Conservation (phyloP, 108 stramenopile species). For the Fistulifera solaris region DNA sequence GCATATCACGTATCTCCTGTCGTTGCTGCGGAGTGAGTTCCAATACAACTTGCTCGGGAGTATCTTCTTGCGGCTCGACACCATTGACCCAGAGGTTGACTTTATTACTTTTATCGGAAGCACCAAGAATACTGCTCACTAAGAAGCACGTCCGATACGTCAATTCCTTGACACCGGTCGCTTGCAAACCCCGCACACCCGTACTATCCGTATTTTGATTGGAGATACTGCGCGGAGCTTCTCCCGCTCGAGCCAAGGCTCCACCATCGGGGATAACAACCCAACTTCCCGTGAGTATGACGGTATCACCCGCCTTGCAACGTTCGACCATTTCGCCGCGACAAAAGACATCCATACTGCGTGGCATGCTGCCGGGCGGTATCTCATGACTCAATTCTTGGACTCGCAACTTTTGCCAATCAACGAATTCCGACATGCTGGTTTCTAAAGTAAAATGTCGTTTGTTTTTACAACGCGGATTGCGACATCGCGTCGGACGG, state of each 20-base stretch:
- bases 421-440: constrained; percentile 72
- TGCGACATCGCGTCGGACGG: constrained; percentile 90
- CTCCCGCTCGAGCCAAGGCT: constrained; percentile 82
- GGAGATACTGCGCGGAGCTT: constrained; percentile 36
- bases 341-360: constrained; percentile 89
- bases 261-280: constrained; percentile 92
- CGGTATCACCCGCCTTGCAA: constrained; percentile 95
- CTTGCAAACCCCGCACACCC: constrained; percentile 86
- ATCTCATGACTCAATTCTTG: constrained; percentile 98
- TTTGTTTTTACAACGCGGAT: constrained; percentile 75
- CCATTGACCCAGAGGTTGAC: constrained; percentile 21
- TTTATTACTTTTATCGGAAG: constrained; percentile 21
- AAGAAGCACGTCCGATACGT: constrained; percentile 95
- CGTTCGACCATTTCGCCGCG: constrained; percentile 95
- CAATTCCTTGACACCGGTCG: constrained; percentile 91
- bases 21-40: constrained; percentile 84
- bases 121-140: constrained; percentile 65
- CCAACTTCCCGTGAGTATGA: constrained; percentile 83
- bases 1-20: constrained; percentile 79
- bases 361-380: constrained; percentile 96
- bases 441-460: constrained; percentile 73
- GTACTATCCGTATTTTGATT: not conserved
- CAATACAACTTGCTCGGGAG: constrained; percentile 69
- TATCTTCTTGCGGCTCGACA: constrained; percentile 34
- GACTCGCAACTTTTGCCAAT: constrained; percentile 97